Evolutionary conservation across 805 yeast genomes (phyloP), one percentile per base, ranked within the genome.

Genomic region (Novakomyces olei): DNA sequence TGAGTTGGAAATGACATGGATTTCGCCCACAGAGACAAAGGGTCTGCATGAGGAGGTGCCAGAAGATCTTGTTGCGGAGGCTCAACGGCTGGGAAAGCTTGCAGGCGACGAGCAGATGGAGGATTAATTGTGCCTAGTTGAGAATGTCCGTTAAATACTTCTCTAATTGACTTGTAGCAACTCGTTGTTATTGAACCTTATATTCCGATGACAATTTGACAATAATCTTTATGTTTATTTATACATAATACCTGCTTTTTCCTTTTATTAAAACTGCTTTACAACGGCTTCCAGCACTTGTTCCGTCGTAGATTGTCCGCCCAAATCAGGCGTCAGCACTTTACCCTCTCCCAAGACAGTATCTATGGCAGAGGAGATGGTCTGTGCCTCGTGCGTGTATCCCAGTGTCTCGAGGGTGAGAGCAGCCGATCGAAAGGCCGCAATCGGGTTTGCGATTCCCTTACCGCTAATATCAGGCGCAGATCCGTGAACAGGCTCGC

Each of bases 401-500:
- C 96, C 96, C 70, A 88, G 69, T 62, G 88, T 85, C 60, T 88
- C 96, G 55, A 88, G 69, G 92, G 88, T 74, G 53, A 88, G 65
- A 36, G 96, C 98, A 37, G 95, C 73, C 19, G 98, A 88, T 61
- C 98, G 74, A 52, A 88, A 85, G 33, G 98, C 88, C 36, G 98
- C 98, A 48, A 88, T 72, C 42, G 98, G 98, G 67, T 85, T 85
- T 34, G 94, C 68, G 34, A 51, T 51, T 34, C 88, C 88, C 56
- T 67, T 72, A 46, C 98, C 98, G 53, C 83, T 93, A 44, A 88
- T 88, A 55, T 88, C 98, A 36, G 98, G 98, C 35, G 98, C 98
- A 36, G 93, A 78, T 39, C 98, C 98, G 59, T 88, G 98, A 53
- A 95, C 83, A 51, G 98, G 98, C 61, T 88, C 98, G 53, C 98